Evolutionary conservation across 768 basidiomycete genomes (phyloP), one percentile per base, ranked within the genome.

Genomic region (Hygrocybe coccinea): DNA sequence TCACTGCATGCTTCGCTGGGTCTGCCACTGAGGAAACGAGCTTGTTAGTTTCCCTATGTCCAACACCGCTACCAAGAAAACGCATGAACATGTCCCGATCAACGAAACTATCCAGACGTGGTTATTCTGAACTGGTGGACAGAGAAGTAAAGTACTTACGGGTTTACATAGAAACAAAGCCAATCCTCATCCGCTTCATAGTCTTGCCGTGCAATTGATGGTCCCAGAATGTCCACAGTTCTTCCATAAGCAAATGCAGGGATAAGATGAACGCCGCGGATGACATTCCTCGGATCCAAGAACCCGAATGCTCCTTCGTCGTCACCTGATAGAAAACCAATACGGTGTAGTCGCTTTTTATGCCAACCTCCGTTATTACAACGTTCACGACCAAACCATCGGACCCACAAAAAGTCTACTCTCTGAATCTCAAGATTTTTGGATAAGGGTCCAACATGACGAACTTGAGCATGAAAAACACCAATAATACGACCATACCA

Each of bases 321-420:
- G 12, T 19, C 44, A 4, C 11, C 44, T 7, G 44, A 17, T 1
- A 67, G 49, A 52, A 65, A 70, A 2, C 61, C 65, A 35, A 71
- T 33, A 1, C 39, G 58, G 29, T 64, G 65, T 6, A 70, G 50
- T 4, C 56, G 39, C 11, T 65, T 56, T 0, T 52, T 37, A 1
- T 61, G 56, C 52, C 68, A 69, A 0, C 76, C 72, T 29, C 56
- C 62, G 2, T 49, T 45, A 50, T 62, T 65, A 3, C 43, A 53
- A 0, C 44, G 48, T 34, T 77, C 71, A 0, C 54, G 46, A 2
- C 67, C 65, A 43, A 75, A 66, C 73, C 76, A 76, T 0, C 64
- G 62, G 0, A 81, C 74, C 62, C 73, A 79, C 2, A 80, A 56
- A 15, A 80, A 71, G 1, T 76, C 67, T 60, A 38, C 51, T 9